Evolutionary conservation across 2,329 filamentous ascomycete species (phyloP), one percentile per base, ranked within the genome.

Genomic region (Fusarium sp.): DNA sequence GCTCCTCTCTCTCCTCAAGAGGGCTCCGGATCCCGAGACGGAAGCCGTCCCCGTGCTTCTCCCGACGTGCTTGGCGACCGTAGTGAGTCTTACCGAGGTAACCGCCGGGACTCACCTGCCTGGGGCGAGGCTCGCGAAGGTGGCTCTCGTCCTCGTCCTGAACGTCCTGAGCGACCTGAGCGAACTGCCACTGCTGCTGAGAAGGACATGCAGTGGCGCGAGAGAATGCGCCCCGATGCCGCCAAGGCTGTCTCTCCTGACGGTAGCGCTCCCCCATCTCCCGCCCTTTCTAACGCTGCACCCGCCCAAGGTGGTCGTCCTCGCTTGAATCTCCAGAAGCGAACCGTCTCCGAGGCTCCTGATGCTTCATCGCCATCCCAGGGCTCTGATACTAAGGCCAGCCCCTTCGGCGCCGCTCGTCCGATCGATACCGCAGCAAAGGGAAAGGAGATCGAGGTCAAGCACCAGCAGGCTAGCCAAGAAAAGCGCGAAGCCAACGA

Each of bases 391-490:
- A 85, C 93, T 44, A 98, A 98, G 85, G 88, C 94, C 30, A 98
- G 92, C 81, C 94, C 94, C 42, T 99, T 99, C 80, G 96, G 96
- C 77, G 95, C 93, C 67, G 96, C 96, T 61, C 91, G 92, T 69
- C 96, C 96, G 60, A 97, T 98, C 76, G 95, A 99, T 82, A 98
- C 95, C 49, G 93, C 93, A 48, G 89, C 94, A 17, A 91, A 93
- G 73, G 95, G 98, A 84, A 92, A 91, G 76, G 91, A 97, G 81
- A 90, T 99, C 63, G 95, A 97, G 60, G 94, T 97, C 84, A 97
- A 94, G 87, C 89, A 92, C 73, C 86, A 92, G 77, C 86, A 93
- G 64, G 88, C 89, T 10, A 70, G 94, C 30, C 90, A 90, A 71
- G 91, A 96, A 81, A 97, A 97, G 89, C 93, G 91, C 79, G 94